These are phyloP conservation scores for Papiliotrema flavescens DNA, from an alignment of 1,284 basidiomycete species.

Conservation along the genomic window DNA sequence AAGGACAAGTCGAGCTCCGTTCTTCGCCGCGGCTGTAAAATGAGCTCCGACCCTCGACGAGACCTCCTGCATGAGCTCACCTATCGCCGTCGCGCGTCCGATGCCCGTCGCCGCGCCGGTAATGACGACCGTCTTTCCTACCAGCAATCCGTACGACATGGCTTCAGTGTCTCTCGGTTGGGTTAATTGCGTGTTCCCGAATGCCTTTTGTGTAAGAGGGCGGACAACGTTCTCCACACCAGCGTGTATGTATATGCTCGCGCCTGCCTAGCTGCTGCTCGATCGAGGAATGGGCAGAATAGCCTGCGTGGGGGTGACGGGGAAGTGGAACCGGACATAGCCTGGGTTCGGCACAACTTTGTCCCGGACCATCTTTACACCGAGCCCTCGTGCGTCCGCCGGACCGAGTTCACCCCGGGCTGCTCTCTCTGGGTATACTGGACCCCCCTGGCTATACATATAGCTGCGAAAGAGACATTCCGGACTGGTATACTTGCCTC, in stretches of 20 bases:
- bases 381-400: background rate
- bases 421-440: no score
- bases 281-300: no score
- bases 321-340: background rate
- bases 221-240: no score
- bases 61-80: constrained; percentile 36
- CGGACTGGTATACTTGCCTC: background rate
- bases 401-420: background rate
- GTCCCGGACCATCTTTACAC: constrained; percentile 1
- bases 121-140: constrained; percentile 64
- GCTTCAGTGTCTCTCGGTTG: no score
- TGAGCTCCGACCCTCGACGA: background rate
- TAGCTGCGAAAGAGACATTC: no score
- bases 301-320: no score
- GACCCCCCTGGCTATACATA: no score
- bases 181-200: no score
- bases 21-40: constrained; percentile 48
- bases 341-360: background rate
- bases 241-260: no score
- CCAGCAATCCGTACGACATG: constrained; percentile 45
- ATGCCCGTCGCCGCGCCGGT: constrained; percentile 78
- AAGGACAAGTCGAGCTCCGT: constrained; percentile 66
- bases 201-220: no score
- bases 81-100: constrained; percentile 66
- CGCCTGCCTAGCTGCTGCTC: no score